phyloP scores from a whole-genome alignment of 2,329 filamentous ascomycete genomes.

The Colletotrichum sp. region DNA sequence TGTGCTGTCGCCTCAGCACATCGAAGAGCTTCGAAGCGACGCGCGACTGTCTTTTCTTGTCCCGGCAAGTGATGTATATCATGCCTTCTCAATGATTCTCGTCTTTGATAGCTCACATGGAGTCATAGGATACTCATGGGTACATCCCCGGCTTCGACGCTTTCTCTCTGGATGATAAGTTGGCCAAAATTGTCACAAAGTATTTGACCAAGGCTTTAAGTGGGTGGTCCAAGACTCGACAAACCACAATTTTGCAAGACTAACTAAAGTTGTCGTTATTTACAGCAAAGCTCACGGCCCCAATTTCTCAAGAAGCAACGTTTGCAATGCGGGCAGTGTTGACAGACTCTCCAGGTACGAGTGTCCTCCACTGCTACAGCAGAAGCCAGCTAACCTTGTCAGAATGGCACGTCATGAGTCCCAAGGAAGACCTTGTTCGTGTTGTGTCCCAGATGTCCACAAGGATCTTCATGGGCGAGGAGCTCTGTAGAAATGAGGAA shows the following conservation, averaged over 20 bases:
- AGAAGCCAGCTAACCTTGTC: background rate
- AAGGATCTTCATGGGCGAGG: conserved; percentile 22
- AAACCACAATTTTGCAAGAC: background rate
- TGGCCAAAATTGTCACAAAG: background rate
- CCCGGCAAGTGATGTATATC: background rate
- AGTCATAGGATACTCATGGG: background rate
- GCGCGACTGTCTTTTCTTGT: background rate
- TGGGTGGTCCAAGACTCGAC: background rate
- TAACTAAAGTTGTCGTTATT: background rate
- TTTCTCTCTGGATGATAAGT: background rate
- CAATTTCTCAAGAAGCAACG: background rate
- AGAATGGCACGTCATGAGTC: conserved; percentile 14
- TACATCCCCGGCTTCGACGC: background rate
- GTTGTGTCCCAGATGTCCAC: conserved; percentile 18
- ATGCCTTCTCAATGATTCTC: background rate
- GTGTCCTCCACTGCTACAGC: background rate
- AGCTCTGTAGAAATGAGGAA: conserved; percentile 17
- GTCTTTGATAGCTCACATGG: background rate
- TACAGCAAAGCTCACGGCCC: background rate
- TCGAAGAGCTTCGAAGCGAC: background rate
- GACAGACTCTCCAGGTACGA: background rate
- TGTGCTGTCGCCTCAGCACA: background rate
- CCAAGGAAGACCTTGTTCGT: background rate
- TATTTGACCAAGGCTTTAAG: background rate
- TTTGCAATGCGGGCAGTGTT: background rate